Conservation (phyloP, 1,284 basidiomycete species). For the Microbotryum violaceum region DNA sequence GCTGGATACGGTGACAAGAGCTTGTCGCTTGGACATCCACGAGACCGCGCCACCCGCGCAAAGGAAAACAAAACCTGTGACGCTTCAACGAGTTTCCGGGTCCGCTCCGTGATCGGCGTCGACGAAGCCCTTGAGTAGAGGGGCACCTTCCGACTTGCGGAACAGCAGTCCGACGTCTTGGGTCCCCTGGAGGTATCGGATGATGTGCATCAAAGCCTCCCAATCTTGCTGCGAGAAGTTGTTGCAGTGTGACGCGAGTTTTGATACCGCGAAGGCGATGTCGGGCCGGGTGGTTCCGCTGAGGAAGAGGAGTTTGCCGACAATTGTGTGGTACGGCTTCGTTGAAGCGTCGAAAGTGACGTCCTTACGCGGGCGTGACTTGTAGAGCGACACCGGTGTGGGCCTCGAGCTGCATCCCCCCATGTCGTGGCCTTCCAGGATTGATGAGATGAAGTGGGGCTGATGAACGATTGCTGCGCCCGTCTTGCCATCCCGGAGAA, state of each 20-base stretch:
- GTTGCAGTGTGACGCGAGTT: conserved; percentile 39
- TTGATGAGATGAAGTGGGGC: conserved; percentile 43
- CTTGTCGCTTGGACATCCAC: conserved; percentile 45
- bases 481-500: not conserved
- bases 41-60: conserved; percentile 39
- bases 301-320: conserved; percentile 46
- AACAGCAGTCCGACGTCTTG: conserved; percentile 35
- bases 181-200: conserved; percentile 51
- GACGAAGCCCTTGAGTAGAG: conserved; percentile 41
- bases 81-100: conserved; percentile 37
- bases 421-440: conserved; percentile 42
- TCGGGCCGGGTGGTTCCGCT: conserved; percentile 44
- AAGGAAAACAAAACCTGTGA: conserved; percentile 43
- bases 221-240: conserved; percentile 41
- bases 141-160: conserved; percentile 5
- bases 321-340: conserved; percentile 35
- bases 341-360: not conserved
- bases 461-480: conserved; percentile 32
- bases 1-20: conserved; percentile 41
- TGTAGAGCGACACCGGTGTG: conserved; percentile 4
- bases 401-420: conserved; percentile 21
- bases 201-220: conserved; percentile 42
- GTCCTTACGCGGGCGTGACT: conserved; percentile 10
- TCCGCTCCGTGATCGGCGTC: conserved; percentile 46
- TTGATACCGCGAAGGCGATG: conserved; percentile 43